Conservation (phyloP, 2,329 filamentous ascomycete species). For the Hypoxylon sp. region DNA sequence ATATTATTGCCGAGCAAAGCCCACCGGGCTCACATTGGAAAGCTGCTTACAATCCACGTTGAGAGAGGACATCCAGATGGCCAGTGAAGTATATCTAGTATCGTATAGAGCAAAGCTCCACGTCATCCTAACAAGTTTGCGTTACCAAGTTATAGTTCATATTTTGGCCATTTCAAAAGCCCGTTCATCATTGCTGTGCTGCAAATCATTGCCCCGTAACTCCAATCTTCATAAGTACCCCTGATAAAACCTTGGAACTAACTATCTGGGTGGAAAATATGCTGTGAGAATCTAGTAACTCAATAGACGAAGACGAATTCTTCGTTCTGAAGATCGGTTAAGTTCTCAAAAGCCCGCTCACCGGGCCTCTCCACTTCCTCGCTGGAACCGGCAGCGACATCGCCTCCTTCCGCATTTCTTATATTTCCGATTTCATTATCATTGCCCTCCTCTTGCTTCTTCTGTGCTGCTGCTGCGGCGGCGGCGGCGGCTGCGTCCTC, state of each 20-base stretch:
- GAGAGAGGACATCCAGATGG: no score
- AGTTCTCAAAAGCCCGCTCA: constrained; percentile 69
- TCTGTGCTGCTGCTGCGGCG: constrained; percentile 52
- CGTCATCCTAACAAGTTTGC: neutral
- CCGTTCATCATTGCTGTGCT: no score
- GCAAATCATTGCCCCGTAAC: neutral
- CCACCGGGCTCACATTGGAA: no score
- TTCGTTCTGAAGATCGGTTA: constrained; percentile 73
- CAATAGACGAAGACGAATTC: constrained; percentile 74
- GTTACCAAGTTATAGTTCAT: neutral
- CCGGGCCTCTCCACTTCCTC: constrained; percentile 47
- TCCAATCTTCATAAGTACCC: neutral
- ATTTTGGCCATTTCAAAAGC: neutral
- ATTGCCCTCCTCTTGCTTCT: constrained; percentile 36
- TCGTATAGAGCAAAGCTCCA: neutral
- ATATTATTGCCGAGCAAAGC: no score
- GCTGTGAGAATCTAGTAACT: constrained; percentile 5
- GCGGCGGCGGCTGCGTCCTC: constrained; percentile 58
- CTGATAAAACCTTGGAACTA: no score
- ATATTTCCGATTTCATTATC: constrained; percentile 44
- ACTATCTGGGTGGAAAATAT: no score
- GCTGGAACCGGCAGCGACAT: constrained; percentile 44
- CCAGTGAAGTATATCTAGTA: neutral
- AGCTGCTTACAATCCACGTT: no score
- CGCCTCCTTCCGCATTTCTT: constrained; percentile 45